phyloP scores from a whole-genome alignment of 2,329 filamentous ascomycete species.

The Dryadomyces sulphureus region DNA sequence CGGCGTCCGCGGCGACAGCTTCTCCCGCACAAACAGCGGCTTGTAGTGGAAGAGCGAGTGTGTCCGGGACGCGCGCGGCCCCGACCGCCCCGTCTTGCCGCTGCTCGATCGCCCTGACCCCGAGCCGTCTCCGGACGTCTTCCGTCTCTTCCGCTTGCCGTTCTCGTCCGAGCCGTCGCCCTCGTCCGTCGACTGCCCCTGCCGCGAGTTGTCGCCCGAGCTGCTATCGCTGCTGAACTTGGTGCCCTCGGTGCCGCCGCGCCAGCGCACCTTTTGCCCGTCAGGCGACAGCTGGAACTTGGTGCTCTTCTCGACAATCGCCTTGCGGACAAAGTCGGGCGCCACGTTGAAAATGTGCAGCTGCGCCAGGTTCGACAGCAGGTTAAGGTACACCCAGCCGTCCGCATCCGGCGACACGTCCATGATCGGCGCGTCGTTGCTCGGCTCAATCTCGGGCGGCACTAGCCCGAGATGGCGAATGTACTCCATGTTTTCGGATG shows the following conservation, averaged over 20 bases:
- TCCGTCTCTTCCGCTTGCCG: constrained; percentile 29
- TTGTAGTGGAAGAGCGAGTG: constrained; percentile 46
- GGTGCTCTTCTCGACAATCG: constrained; percentile 53
- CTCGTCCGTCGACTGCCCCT: constrained; percentile 34
- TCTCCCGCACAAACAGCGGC: constrained; percentile 42
- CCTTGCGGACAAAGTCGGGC: constrained; percentile 58
- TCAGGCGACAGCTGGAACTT: constrained; percentile 67
- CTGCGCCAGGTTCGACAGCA: constrained; percentile 70
- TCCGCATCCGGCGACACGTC: constrained; percentile 48
- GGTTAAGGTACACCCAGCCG: constrained; percentile 71
- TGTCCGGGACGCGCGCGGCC: constrained; percentile 21
- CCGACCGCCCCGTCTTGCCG: constrained; percentile 25
- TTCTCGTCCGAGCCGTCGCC: constrained; percentile 27
- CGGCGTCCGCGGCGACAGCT: constrained; percentile 30
- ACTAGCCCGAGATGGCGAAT: constrained; percentile 59
- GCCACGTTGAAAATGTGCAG: constrained; percentile 77
- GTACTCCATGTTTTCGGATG: constrained; percentile 65
- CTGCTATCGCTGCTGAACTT: constrained; percentile 50
- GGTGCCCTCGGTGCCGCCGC: constrained; percentile 51
- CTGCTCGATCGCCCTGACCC: constrained; percentile 20
- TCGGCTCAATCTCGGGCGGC: constrained; percentile 37
- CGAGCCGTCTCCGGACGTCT: constrained; percentile 22
- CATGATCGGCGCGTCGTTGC: constrained; percentile 20
- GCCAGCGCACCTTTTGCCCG: constrained; percentile 68
- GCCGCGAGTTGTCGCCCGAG: constrained; percentile 27